These are phyloP conservation scores for Phytophthora macrochlamydospora DNA, from an alignment of 352 stramenopile genomes.

Conservation along the genomic window DNA sequence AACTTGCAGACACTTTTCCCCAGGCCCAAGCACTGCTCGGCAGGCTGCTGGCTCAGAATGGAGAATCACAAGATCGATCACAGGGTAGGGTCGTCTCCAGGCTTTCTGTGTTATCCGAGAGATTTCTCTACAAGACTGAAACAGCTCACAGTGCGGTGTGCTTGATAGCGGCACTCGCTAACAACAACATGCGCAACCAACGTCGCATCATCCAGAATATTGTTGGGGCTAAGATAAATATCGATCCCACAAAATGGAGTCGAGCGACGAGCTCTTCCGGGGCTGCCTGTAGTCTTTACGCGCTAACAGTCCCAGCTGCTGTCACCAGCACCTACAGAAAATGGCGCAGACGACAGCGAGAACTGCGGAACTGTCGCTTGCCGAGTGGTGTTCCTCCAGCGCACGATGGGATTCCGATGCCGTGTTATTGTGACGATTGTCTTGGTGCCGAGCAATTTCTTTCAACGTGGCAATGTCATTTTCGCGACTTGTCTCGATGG, in stretches of 20 bases:
- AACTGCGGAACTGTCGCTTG: constrained; percentile 37
- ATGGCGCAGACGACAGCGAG: constrained; percentile 47
- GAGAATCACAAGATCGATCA: constrained; percentile 5
- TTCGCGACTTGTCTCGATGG: constrained; percentile 56
- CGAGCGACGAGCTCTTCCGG: not conserved
- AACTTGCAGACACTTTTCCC: constrained; percentile 34
- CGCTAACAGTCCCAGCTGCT: constrained; percentile 37
- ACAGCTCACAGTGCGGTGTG: constrained; percentile 29
- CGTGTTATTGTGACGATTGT: constrained; percentile 63
- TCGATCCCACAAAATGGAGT: constrained; percentile 9
- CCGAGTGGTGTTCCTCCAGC: constrained; percentile 43
- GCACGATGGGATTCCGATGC: constrained; percentile 41
- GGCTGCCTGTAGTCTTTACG: constrained; percentile 25
- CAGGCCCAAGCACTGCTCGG: constrained; percentile 34
- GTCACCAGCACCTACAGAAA: constrained; percentile 41
- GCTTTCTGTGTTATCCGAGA: constrained; percentile 21
- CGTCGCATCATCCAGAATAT: constrained; percentile 44
- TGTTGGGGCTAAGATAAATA: constrained; percentile 28
- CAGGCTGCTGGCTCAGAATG: constrained; percentile 20
- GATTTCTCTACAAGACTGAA: constrained; percentile 42
- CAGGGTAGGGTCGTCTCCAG: constrained; percentile 7
- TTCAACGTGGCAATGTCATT: constrained; percentile 60
- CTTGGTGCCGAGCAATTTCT: constrained; percentile 51
- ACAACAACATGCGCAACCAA: constrained; percentile 44
- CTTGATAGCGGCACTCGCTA: constrained; percentile 41